Conservation (phyloP, 805 yeast species). For the Yamadazyma akitaensis region DNA sequence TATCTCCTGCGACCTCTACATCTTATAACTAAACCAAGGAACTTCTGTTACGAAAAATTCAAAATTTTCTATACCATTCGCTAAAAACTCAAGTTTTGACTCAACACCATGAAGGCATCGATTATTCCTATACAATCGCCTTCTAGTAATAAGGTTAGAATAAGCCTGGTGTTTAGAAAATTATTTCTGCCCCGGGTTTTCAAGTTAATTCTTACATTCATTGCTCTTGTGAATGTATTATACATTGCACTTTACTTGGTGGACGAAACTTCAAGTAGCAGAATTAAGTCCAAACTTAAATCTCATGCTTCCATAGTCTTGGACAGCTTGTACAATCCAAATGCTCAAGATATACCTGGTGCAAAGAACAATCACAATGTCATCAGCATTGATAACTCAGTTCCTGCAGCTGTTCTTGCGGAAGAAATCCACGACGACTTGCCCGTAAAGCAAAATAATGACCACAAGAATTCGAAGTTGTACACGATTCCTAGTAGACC, state of each 20-base stretch:
- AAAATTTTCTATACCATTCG: background rate
- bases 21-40: background rate
- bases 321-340: conserved; percentile 10
- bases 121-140: conserved; percentile 6
- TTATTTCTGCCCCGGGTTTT: conserved; percentile 14
- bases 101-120: conserved; percentile 1
- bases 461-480: conserved; percentile 5
- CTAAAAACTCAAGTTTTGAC: background rate
- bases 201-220: conserved; percentile 17
- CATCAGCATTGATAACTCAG: background rate
- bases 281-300: conserved; percentile 11
- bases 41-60: background rate
- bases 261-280: conserved; percentile 13
- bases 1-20: background rate
- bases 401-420: conserved; percentile 1
- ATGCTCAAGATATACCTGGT: background rate
- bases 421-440: conserved; percentile 7
- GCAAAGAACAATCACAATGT: conserved; percentile 2
- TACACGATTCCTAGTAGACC: conserved; percentile 17
- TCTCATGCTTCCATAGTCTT: conserved; percentile 14
- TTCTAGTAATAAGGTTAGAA: background rate
- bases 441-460: conserved; percentile 4
- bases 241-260: conserved; percentile 17
- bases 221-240: conserved; percentile 17
- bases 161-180: conserved; percentile 11